Evolutionary conservation across 192 early-diverging fungal species (phyloP), one percentile per base, ranked within the genome.

Genomic region (Backusella morwellensis): DNA sequence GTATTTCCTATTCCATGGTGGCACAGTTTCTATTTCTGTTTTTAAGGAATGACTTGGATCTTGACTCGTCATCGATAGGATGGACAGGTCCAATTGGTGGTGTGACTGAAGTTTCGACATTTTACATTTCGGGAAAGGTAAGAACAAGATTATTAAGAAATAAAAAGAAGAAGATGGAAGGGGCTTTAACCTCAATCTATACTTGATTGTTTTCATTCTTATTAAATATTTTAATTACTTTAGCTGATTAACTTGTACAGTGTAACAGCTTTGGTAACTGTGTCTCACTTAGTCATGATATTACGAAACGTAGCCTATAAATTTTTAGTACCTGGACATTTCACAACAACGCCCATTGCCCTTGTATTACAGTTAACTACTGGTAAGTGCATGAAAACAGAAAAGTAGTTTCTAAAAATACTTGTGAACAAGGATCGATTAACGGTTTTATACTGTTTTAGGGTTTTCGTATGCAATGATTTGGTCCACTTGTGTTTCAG

Each of bases 51-150:
- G 79, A 83, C 63, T 72, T 83, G 40, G 36, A 66, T 47, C 50
- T 80, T 9, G 73, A 66, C 68, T 74, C 82, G n/a, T 74, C 76
- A 3, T 63, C 80, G 12, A 72, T 83, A 52, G 82, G 82, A n/a
- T 80, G 79, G 77, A 83, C 82, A 35, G 82, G 82, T n/a, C 82
- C 82, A 21, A 36, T 83, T 66, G 80, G 82, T 32, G 79, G 79
- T 17, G 11, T 83, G 14, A 75, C 82, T 0, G 82, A 83, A 75
- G 72, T 83, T 21, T 75, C 73, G 17, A 80, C 81, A 35, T 85
- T 85, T 59, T 85, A 75, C 66, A 38, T 82, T 47, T 85, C 83
- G 2, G 79, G 80, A 73, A 56, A 78, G 69, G 83, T 85, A 79
- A 74, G 15, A 68, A 68, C 1, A 68, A 35, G 19, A 17, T 3